phyloP scores from a whole-genome alignment of 768 basidiomycete genomes.

The Podaxis sp. region DNA sequence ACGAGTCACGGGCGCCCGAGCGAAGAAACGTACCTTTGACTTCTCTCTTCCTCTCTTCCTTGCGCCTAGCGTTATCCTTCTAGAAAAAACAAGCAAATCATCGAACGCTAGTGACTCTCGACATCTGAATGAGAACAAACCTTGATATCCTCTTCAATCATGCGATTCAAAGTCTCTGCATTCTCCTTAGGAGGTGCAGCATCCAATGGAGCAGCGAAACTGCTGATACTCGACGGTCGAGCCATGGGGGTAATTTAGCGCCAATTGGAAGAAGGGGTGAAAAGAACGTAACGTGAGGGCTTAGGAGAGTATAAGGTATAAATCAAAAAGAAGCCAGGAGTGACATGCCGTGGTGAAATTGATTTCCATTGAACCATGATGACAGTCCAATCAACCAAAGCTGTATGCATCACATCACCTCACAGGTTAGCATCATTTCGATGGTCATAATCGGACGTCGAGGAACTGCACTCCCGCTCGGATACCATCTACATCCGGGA shows the following conservation, averaged over 20 bases:
- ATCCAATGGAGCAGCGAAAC: neutral
- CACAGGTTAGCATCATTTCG: neutral
- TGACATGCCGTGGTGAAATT: conserved; percentile 4
- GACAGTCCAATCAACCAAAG: neutral
- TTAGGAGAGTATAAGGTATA: neutral
- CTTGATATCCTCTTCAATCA: conserved; percentile 16
- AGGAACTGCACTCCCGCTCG: no score
- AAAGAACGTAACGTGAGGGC: neutral
- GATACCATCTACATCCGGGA: no score
- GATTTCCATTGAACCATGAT: neutral
- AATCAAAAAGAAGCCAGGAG: neutral
- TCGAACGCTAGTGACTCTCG: neutral
- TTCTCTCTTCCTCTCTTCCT: conserved; percentile 30
- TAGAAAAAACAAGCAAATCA: neutral
- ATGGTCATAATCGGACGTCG: no score
- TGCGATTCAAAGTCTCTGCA: conserved; percentile 7
- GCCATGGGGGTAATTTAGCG: neutral
- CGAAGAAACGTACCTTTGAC: conserved; percentile 41
- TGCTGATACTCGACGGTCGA: conserved; percentile 5
- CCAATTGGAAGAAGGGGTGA: neutral
- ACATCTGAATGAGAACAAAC: neutral
- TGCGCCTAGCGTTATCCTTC: conserved; percentile 14
- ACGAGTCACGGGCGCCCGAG: neutral
- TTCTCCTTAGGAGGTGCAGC: conserved; percentile 8
- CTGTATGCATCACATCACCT: neutral